Evolutionary conservation across 2,329 filamentous ascomycete genomes (phyloP), one percentile per base, ranked within the genome.

Genomic region (Diplodia mutila): DNA sequence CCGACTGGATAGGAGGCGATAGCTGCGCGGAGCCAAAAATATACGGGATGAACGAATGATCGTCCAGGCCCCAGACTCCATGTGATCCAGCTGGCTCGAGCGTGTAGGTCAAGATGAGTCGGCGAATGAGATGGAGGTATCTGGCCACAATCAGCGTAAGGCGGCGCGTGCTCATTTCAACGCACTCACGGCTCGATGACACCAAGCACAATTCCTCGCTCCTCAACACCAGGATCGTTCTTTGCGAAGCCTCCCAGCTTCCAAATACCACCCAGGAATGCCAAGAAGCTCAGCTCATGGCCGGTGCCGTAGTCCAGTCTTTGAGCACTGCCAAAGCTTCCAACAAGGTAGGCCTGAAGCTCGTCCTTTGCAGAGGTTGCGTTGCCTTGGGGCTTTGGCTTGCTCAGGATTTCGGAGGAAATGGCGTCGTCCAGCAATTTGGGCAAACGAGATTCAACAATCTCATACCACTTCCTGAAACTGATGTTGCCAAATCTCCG

Each of bases 31-130:
- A 97, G 37, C 95, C 95, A 71, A 98, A 94, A 67, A 99, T 92
- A 78, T 98, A 99, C 0, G 95, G 91, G 29, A 95, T 79, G 77
- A 99, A 98, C 9, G 89, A 94, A 80, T 99, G 94, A 78, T 99
- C 95, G 76, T 99, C 95, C n/a, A 99, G 85, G 23, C 95, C 95
- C 95, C 95, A 99, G 23, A 99, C 95, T 3, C 95, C 95, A 76
- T 98, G 95, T 1, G 94, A 97, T 2, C 95, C 95, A 6, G 95
- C 95, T 4, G 95, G 95, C 76, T 99, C 95, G 23, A 99, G 87
- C 0, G 90, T 97, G 77, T 98, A 99, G 2, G 90, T 94, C 61
- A 92, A 83, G 73, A 99, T 97, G 11, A 99, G 85, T 51, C 86
- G 88, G 48, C 95, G 90, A 54, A 97, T 84, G 1, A 98, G 89